Evolutionary conservation across 2,329 filamentous ascomycete genomes (phyloP), one percentile per base, ranked within the genome.

Genomic region (Bertia moriformis): DNA sequence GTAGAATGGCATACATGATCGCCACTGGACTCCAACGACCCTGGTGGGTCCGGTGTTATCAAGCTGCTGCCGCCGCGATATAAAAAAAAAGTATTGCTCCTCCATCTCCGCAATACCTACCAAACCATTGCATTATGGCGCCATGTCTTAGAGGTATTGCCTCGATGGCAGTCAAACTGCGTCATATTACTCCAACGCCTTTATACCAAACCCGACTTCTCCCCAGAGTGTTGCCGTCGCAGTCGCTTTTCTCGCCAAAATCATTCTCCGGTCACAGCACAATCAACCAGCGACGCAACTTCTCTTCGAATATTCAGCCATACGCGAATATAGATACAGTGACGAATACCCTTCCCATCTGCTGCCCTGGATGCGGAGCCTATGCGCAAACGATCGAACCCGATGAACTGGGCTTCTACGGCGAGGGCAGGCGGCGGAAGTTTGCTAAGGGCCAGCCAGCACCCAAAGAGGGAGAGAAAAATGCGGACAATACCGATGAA

Each of bases 301-400:
- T 29, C 10, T 29, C 24, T 10, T 10, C 24, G 10, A 29, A 10
- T 29, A 29, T n/a, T 29, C 24, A 29, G 24, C n/a, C 24, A 29
- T 29, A 10, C n/a, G 7, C 32, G 32, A 18, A 35, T 35, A 7
- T 12, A 35, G 15, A 18, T 17, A 7, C n/a, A n/a, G n/a, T 35
- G 32, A 14, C 15, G 10, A 17, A 19, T 10, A 19, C 38, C 32
- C 39, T 58, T 14, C 58, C 58, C 1, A 42, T 44, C 27, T 51
- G 52, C 43, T 62, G 59, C 44, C 45, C 54, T 14, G 59, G 59
- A 19, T 62, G 59, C 43, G 59, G 59, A 27, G 58, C 59, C 12
- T 49, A 55, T 38, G 51, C 55, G 18, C 59, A 62, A 40, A 53
- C 50, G 2, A 40, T 47, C 4, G 38, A 54, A 17, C 40, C 47